These are phyloP conservation scores for Xylaria hypoxylon DNA, from an alignment of 2,329 filamentous ascomycete genomes.

Conservation along the genomic window DNA sequence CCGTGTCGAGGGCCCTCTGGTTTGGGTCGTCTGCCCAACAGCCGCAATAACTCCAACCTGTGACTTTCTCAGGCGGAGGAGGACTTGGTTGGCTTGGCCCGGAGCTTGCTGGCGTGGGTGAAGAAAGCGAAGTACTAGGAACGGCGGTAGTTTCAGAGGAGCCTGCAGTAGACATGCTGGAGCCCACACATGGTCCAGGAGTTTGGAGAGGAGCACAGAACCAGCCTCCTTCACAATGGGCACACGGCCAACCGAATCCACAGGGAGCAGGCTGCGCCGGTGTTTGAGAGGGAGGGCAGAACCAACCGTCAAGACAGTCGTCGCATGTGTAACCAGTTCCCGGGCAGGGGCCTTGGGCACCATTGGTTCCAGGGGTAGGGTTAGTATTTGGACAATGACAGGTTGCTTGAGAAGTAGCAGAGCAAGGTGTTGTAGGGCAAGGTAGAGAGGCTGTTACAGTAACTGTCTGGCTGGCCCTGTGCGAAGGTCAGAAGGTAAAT, in stretches of 20 bases:
- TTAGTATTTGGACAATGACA: slow-evolving; percentile 40
- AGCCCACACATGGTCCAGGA: slow-evolving; percentile 32
- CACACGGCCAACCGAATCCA: slow-evolving; percentile 54
- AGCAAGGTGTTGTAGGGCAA: slow-evolving; percentile 37
- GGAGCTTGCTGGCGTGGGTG: slow-evolving; percentile 14
- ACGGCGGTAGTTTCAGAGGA: slow-evolving; percentile 10
- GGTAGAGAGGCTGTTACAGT: slow-evolving; percentile 38
- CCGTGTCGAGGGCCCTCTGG: slow-evolving; percentile 43
- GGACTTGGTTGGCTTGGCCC: slow-evolving; percentile 35
- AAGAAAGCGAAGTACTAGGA: slow-evolving; percentile 6
- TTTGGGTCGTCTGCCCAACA: slow-evolving; percentile 48
- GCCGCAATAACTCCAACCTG: slow-evolving; percentile 49
- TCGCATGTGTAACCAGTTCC: slow-evolving; percentile 53
- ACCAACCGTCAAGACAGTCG: slow-evolving; percentile 53
- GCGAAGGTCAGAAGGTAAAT: slow-evolving; percentile 11
- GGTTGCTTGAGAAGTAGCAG: slow-evolving; percentile 32
- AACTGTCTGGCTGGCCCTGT: slow-evolving; percentile 22
- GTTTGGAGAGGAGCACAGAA: slow-evolving; percentile 52
- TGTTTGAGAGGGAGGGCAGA: slow-evolving; percentile 53
- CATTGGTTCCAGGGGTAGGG: slow-evolving; percentile 35
- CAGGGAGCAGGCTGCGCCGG: slow-evolving; percentile 52
- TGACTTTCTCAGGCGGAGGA: slow-evolving; percentile 41
- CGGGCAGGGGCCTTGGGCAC: slow-evolving; percentile 51
- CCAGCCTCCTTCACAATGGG: slow-evolving; percentile 53
- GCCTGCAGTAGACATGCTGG: slow-evolving; percentile 30